Conservation (phyloP, 2,329 filamentous ascomycete species). For the Fusarium piperis region DNA sequence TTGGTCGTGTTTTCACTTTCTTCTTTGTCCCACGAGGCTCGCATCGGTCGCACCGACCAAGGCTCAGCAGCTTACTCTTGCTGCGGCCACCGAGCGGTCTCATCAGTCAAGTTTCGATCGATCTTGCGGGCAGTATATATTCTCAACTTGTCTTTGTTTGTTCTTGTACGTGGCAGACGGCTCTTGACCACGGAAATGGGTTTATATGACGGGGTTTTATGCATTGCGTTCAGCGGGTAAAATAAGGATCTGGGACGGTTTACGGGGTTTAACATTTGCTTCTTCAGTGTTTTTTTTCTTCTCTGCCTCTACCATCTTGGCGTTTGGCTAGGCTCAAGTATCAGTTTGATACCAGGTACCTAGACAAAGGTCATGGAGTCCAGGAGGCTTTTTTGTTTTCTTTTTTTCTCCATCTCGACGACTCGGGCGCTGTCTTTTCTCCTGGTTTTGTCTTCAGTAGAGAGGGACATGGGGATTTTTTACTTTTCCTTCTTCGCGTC, state of each 20-base stretch:
- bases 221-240: slow-evolving; percentile 53
- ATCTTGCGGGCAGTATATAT: slow-evolving; percentile 46
- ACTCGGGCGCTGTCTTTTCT: slow-evolving; percentile 31
- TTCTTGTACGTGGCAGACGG: slow-evolving; percentile 36
- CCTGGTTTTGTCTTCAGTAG: slow-evolving; percentile 28
- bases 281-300: slow-evolving; percentile 14
- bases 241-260: slow-evolving; percentile 41
- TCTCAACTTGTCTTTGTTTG: slow-evolving; percentile 32
- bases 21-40: slow-evolving; percentile 11
- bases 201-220: slow-evolving; percentile 47
- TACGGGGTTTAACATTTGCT: slow-evolving; percentile 34
- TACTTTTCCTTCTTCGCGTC: slow-evolving; percentile 26
- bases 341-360: neutral
- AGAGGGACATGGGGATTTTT: slow-evolving; percentile 29
- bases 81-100: neutral
- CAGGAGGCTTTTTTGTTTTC: slow-evolving; percentile 26
- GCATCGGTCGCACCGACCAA: slow-evolving; percentile 1
- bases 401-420: slow-evolving; percentile 30
- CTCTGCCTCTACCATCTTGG: slow-evolving; percentile 3
- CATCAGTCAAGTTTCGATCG: slow-evolving; percentile 22
- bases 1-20: slow-evolving; percentile 17
- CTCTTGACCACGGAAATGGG: slow-evolving; percentile 43
- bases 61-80: neutral
- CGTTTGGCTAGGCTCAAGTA: neutral
- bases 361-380: neutral